Evolutionary conservation across 2,329 filamentous ascomycete genomes (phyloP).

Genomic region (Lachnellula suecica): DNA sequence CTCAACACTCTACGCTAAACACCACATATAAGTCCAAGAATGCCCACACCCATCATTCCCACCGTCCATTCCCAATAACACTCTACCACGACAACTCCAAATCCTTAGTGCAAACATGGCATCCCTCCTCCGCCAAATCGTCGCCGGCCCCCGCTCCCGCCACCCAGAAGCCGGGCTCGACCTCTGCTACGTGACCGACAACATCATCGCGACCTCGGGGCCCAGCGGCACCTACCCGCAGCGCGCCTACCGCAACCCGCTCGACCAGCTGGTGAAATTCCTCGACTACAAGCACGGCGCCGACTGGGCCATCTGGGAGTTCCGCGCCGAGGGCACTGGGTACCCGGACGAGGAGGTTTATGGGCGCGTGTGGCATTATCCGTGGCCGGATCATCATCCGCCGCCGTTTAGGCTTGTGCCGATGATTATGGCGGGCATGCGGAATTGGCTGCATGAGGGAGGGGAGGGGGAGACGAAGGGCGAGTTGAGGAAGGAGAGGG

Average conservation of each 20-base stretch:
- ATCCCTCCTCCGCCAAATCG: constrained; percentile 83
- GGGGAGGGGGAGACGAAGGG: constrained; percentile 30
- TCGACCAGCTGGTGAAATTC: constrained; percentile 82
- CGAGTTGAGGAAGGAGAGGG: constrained; percentile 45
- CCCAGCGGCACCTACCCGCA: constrained; percentile 88
- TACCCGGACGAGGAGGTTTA: constrained; percentile 92
- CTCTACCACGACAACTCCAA: not conserved
- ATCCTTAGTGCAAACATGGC: constrained; percentile 45
- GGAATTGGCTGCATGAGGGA: constrained; percentile 72
- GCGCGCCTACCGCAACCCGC: constrained; percentile 89
- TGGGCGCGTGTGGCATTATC: constrained; percentile 82
- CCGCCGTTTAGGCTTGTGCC: constrained; percentile 89
- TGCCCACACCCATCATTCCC: no score
- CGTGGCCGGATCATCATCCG: constrained; percentile 96
- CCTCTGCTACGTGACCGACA: constrained; percentile 90
- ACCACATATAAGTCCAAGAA: no score
- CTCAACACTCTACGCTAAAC: no score
- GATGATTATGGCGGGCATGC: constrained; percentile 87
- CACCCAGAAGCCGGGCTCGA: constrained; percentile 89
- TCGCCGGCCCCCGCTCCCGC: constrained; percentile 79
- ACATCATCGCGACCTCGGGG: constrained; percentile 72
- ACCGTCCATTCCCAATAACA: not conserved
- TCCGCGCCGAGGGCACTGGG: constrained; percentile 91
- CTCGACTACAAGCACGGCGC: constrained; percentile 81
- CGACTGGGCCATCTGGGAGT: constrained; percentile 97